Evolutionary conservation across 257 asterid genomes (phyloP).

Genomic region (Rauvolfia tetraphylla): DNA sequence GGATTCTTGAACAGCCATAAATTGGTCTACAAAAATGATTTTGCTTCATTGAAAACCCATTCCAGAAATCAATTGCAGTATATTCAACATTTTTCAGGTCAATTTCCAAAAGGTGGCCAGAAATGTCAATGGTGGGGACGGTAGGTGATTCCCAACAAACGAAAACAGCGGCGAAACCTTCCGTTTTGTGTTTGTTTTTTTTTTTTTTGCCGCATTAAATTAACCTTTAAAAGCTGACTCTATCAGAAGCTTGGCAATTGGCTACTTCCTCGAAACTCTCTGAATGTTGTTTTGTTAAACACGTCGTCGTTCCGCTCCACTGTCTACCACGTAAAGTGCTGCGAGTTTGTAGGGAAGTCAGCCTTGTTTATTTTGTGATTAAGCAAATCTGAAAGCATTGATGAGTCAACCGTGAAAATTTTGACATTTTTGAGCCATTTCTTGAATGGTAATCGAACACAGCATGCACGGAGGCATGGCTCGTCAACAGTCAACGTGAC

Average conservation of each 20-base stretch:
- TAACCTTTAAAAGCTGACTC: not conserved
- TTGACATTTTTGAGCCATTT: not conserved
- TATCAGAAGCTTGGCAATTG: not conserved
- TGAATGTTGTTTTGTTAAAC: not conserved
- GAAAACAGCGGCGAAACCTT: too few relatives aligned
- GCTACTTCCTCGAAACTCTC: not conserved
- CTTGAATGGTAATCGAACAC: not conserved
- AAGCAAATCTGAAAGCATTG: not conserved
- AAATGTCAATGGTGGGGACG: not conserved
- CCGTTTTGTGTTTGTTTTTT: too few relatives aligned
- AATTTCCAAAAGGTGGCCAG: not conserved
- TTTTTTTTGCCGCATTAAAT: not conserved
- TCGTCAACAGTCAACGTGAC: not conserved
- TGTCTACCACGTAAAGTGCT: not conserved
- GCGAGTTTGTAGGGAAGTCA: not conserved
- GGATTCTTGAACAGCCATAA: not conserved
- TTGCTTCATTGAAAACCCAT: not conserved
- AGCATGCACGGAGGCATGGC: too few relatives aligned
- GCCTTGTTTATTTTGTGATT: not conserved
- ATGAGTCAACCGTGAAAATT: not conserved
- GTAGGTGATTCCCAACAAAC: not conserved
- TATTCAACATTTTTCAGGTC: not conserved
- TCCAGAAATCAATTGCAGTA: not conserved
- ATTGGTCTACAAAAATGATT: not conserved
- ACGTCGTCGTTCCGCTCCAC: not conserved